These are phyloP conservation scores for Yarrowia galli DNA, from an alignment of 1,139 yeast genomes.

Conservation along the genomic window DNA sequence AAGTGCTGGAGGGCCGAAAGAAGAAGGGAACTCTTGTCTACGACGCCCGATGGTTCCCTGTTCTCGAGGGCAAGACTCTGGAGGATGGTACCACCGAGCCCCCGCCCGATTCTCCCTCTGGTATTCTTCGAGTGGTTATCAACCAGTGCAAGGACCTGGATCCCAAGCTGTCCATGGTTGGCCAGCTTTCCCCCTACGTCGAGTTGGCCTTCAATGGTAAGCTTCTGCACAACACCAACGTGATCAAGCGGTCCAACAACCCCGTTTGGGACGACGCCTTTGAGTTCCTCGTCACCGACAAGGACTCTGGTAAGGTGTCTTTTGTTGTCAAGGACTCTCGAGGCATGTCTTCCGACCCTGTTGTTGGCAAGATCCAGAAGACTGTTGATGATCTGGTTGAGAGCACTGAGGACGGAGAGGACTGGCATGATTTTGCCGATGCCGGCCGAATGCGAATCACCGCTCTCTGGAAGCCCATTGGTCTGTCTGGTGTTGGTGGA, in stretches of 20 bases:
- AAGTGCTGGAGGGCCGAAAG: slow-evolving; percentile 76
- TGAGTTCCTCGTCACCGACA: slow-evolving; percentile 78
- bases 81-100: slow-evolving; percentile 88
- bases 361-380: slow-evolving; percentile 56
- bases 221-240: slow-evolving; percentile 62
- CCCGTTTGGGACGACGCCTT: slow-evolving; percentile 72
- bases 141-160: slow-evolving; percentile 79
- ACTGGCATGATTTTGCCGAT: slow-evolving; percentile 72
- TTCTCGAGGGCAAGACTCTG: slow-evolving; percentile 73
- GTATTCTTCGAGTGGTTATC: slow-evolving; percentile 76
- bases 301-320: slow-evolving; percentile 71
- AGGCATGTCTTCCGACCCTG: slow-evolving; percentile 65
- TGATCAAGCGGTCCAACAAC: slow-evolving; percentile 65
- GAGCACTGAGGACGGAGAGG: slow-evolving; percentile 76
- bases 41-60: slow-evolving; percentile 79
- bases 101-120: slow-evolving; percentile 92
- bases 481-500: slow-evolving; percentile 64
- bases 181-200: slow-evolving; percentile 72
- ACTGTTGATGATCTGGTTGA: slow-evolving; percentile 75
- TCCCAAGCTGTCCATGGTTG: slow-evolving; percentile 66
- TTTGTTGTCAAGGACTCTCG: slow-evolving; percentile 71
- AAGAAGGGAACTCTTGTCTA: slow-evolving; percentile 76
- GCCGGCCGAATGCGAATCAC: slow-evolving; percentile 73
- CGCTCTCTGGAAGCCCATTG: slow-evolving; percentile 88
- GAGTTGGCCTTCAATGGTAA: slow-evolving; percentile 73